Percentiles rank a stretch among this genome's conserved stretches.
Evolutionary conservation across 495 filamentous ascomycete genomes (phyloP).

Genomic region (Hyaloscypha bicolor): DNA sequence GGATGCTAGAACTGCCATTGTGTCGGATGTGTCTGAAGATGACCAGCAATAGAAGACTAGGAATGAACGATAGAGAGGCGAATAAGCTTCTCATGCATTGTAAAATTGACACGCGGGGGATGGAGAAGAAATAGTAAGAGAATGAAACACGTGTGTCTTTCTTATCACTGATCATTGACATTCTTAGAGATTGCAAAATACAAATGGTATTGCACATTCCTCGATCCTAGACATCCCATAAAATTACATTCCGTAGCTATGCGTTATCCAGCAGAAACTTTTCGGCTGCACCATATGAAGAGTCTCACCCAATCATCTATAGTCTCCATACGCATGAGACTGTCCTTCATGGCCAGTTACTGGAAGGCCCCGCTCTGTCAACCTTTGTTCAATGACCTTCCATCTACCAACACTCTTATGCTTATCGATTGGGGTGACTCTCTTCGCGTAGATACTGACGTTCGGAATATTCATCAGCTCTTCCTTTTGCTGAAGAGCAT

Average conservation of each 20-base stretch:
- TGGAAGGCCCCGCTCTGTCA: conserved; percentile 62
- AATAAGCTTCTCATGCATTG: neutral
- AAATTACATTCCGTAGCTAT: neutral
- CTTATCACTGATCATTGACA: neutral
- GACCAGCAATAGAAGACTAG: neutral
- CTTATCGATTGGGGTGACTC: conserved; percentile 66
- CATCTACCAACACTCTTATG: conserved; percentile 79
- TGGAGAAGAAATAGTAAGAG: neutral
- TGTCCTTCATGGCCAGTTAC: conserved; percentile 38
- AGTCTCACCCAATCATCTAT: neutral
- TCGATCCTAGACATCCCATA: neutral
- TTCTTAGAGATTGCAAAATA: neutral
- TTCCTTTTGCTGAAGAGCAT: conserved; percentile 42
- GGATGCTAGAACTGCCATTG: neutral
- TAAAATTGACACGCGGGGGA: neutral
- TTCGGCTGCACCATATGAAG: neutral
- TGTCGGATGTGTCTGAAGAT: neutral
- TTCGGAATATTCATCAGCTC: conserved; percentile 62
- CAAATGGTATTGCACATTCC: conserved; percentile 5
- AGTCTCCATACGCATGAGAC: neutral
- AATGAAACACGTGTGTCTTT: neutral
- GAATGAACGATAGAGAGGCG: neutral
- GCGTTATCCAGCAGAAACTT: neutral
- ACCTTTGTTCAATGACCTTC: conserved; percentile 79
- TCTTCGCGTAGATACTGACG: conserved; percentile 62